Evolutionary conservation across 2,329 filamentous ascomycete species (phyloP).

Genomic region (Botrytis medusae): DNA sequence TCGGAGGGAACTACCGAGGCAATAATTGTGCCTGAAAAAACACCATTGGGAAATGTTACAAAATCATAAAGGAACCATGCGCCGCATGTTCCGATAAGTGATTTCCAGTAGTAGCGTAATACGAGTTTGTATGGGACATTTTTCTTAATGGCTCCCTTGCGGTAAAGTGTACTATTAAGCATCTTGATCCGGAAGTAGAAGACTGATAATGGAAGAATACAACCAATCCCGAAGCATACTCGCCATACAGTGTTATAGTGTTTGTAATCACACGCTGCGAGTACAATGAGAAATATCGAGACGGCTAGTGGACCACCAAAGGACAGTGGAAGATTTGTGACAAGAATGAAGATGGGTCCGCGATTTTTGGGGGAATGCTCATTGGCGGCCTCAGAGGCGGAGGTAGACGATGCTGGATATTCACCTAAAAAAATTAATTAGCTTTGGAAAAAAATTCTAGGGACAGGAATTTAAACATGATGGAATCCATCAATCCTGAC

Average conservation of each 20-base stretch:
- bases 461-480: not conserved
- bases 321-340: constrained; percentile 46
- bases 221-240: constrained; percentile 51
- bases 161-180: constrained; percentile 52
- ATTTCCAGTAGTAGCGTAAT: constrained; percentile 54
- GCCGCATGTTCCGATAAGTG: constrained; percentile 51
- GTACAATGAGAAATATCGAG: constrained; percentile 48
- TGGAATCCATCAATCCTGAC: not conserved
- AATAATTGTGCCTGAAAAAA: constrained; percentile 49
- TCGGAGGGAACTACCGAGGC: constrained; percentile 42
- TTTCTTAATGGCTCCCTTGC: constrained; percentile 53
- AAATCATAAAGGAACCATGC: constrained; percentile 56
- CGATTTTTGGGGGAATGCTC: constrained; percentile 44
- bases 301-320: constrained; percentile 47
- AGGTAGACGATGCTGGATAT: constrained; percentile 49
- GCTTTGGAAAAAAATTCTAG: not conserved
- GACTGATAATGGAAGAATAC: constrained; percentile 51
- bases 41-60: constrained; percentile 45
- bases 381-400: constrained; percentile 50
- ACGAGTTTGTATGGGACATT: constrained; percentile 52
- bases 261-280: constrained; percentile 41
- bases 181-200: constrained; percentile 57
- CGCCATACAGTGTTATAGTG: constrained; percentile 48
- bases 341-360: constrained; percentile 48
- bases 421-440: constrained; percentile 39